Percentiles rank a stretch among this genome's conserved stretches.
Conservation (phyloP, 1,284 basidiomycete species). For the Ganoderma sinense region DNA sequence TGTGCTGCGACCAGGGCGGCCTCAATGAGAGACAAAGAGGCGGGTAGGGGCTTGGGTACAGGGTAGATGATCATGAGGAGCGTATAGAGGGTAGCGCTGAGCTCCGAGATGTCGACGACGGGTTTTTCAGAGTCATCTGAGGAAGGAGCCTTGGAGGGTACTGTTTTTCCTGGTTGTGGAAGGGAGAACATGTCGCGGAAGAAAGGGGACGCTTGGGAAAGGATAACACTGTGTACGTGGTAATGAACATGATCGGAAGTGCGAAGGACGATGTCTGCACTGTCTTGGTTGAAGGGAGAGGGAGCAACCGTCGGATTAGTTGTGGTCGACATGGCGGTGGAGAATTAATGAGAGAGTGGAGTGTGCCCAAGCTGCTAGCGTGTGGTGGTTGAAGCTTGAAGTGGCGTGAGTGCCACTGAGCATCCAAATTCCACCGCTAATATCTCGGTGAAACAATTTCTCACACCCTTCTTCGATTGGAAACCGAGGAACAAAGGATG, state of each 20-base stretch:
- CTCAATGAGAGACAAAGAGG: background rate
- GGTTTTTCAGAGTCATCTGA: background rate
- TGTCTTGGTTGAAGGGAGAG: conserved; percentile 16
- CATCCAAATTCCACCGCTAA: too few species aligned
- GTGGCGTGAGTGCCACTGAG: too few species aligned
- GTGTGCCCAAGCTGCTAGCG: too few species aligned
- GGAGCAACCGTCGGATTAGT: conserved; percentile 7
- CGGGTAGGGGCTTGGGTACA: conserved; percentile 16
- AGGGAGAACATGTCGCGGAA: conserved; percentile 19
- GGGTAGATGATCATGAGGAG: conserved; percentile 51
- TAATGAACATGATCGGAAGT: conserved; percentile 25
- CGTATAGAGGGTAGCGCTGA: conserved; percentile 39
- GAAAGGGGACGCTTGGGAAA: conserved; percentile 18
- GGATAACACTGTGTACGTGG: conserved; percentile 18
- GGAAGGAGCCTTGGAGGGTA: background rate
- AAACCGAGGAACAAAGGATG: too few species aligned
- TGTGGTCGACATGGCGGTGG: conserved; percentile 34
- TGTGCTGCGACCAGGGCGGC: conserved; percentile 20
- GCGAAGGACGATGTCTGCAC: conserved; percentile 24
- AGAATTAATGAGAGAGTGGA: too few species aligned
- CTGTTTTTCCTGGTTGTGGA: background rate
- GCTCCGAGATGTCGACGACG: conserved; percentile 33
- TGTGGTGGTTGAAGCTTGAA: too few species aligned
- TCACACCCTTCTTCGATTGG: too few species aligned
- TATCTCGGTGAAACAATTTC: too few species aligned